Conservation (phyloP, 257 asterid genomes). For the Capsicum pubescens region DNA sequence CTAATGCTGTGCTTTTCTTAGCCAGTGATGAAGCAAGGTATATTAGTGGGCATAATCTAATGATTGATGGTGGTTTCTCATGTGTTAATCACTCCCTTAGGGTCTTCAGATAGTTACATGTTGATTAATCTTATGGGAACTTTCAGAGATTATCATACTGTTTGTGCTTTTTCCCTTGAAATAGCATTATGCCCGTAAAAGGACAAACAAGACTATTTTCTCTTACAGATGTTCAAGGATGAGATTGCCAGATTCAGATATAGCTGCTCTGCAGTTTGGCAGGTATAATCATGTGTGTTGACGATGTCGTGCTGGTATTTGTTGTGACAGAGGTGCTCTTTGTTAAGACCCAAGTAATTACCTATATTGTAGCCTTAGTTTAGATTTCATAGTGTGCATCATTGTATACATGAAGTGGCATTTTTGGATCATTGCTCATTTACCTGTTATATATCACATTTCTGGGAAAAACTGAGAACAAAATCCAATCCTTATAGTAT, state of each 20-base stretch:
- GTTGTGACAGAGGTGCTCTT: too few species aligned
- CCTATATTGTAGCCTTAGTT: too few species aligned
- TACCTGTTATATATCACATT: too few species aligned
- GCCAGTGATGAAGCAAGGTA: slow-evolving; percentile 91
- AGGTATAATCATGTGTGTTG: background rate
- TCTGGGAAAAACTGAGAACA: too few species aligned
- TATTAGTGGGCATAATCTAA: slow-evolving; percentile 77
- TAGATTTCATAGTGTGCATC: too few species aligned
- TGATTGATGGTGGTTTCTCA: slow-evolving; percentile 93
- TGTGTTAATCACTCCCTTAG: slow-evolving; percentile 61
- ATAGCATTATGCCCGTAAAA: background rate
- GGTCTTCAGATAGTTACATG: slow-evolving; percentile 58
- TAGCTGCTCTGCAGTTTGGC: background rate
- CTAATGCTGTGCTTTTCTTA: slow-evolving; percentile 77
- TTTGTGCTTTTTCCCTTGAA: slow-evolving; percentile 14
- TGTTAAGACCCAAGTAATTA: too few species aligned
- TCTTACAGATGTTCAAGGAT: background rate
- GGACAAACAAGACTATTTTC: background rate
- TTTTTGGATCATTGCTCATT: too few species aligned
- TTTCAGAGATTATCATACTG: slow-evolving; percentile 14
- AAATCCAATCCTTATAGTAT: too few species aligned
- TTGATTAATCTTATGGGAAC: background rate
- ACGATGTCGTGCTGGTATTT: too few species aligned
- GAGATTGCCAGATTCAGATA: background rate
- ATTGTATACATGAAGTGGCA: too few species aligned